Percentiles rank a stretch among this genome's conserved stretches.
phyloP scores from a whole-genome alignment of 345 rosid genomes.

The Linum tenue region DNA sequence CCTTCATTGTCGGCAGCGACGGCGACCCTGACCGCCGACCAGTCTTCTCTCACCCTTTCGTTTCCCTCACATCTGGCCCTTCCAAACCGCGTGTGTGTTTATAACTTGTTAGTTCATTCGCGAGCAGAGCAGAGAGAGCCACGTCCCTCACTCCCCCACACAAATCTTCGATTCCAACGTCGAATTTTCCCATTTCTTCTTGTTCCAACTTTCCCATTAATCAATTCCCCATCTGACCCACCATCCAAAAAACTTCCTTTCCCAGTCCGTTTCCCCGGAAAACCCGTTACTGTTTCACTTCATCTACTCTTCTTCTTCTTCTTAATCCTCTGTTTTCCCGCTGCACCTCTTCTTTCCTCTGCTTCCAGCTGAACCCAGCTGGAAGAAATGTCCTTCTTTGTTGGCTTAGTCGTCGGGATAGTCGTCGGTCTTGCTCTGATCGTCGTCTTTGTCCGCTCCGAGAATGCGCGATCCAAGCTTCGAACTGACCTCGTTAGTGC shows the following conservation, averaged over 20 bases:
- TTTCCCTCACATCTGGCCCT: too few species aligned
- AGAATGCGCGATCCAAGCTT: constrained; percentile 76
- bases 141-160: not conserved
- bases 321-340: not conserved
- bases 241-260: not conserved
- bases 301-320: not conserved
- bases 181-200: not conserved
- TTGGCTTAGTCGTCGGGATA: constrained; percentile 64
- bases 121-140: not conserved
- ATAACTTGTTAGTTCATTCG: not conserved
- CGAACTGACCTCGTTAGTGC: constrained; percentile 69
- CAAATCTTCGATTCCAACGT: not conserved
- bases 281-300: too few species aligned
- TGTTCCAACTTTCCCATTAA: not conserved
- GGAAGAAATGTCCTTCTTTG: constrained; percentile 33
- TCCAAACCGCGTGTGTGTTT: too few species aligned
- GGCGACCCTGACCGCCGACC: too few species aligned
- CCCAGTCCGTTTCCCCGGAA: too few species aligned
- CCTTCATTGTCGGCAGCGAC: too few species aligned
- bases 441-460: constrained; percentile 65
- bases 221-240: not conserved
- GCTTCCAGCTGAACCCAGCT: not conserved
- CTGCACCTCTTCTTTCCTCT: not conserved
- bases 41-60: too few species aligned
- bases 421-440: constrained; percentile 55